Conservation (phyloP, 306 rosid species). For the Vicia faba region DNA sequence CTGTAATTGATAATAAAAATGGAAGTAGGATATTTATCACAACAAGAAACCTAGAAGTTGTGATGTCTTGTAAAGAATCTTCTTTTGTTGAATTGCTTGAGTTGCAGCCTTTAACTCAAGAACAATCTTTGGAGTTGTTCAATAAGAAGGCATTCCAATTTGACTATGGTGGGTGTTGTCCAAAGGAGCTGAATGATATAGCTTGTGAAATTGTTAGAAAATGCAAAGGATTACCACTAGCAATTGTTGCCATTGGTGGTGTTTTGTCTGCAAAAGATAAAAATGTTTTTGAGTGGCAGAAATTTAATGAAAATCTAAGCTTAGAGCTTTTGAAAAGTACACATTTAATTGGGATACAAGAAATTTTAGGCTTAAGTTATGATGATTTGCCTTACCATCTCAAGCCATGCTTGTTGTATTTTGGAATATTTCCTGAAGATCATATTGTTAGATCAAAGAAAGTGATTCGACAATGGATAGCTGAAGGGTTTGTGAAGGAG, state of each 20-base stretch:
- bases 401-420: conserved; percentile 20
- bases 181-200: background rate
- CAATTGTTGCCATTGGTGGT: conserved; percentile 11
- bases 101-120: background rate
- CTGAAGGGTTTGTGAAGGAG: conserved; percentile 30
- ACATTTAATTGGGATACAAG: background rate
- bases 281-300: background rate
- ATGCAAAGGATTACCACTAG: background rate
- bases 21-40: too few relatives aligned
- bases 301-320: background rate
- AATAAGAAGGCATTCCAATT: background rate
- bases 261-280: background rate
- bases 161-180: background rate
- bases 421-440: conserved; percentile 27
- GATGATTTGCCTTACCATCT: conserved; percentile 8
- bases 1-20: too few relatives aligned
- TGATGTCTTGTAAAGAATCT: background rate
- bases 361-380: background rate
- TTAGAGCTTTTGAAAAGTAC: background rate
- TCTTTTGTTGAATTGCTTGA: background rate
- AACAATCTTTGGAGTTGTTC: conserved; percentile 1
- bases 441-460: background rate
- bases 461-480: background rate
- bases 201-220: background rate
- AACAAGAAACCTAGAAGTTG: background rate